Percentiles rank a stretch among this genome's conserved stretches.
Evolutionary conservation across 1,284 basidiomycete species (phyloP).

Genomic region (Pseudozyma pruni): DNA sequence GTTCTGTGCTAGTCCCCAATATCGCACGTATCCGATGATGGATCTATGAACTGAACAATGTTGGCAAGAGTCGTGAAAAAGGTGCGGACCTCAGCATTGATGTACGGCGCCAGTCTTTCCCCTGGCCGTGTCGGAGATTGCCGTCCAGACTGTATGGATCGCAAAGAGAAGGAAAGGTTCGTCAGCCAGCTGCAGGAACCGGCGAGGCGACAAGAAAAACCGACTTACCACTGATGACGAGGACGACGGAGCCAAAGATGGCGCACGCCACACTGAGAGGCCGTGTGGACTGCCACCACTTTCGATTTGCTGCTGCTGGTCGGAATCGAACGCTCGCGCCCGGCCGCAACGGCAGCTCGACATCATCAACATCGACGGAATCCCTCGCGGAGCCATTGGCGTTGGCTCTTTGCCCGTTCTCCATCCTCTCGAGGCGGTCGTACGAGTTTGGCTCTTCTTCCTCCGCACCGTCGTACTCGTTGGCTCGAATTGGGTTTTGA

Average conservation of each 20-base stretch:
- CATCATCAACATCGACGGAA: conserved; percentile 55
- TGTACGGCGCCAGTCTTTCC: conserved; percentile 51
- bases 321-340: conserved; percentile 55
- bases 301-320: conserved; percentile 48
- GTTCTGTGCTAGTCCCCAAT: no score
- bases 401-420: conserved; percentile 20
- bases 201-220: no score
- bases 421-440: conserved; percentile 38
- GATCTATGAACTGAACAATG: neutral
- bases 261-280: conserved; percentile 62
- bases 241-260: conserved; percentile 60
- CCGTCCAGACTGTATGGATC: conserved; percentile 39
- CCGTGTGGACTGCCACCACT: conserved; percentile 64
- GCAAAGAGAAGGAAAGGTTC: neutral
- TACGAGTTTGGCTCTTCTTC: conserved; percentile 34
- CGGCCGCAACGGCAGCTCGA: conserved; percentile 63
- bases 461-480: conserved; percentile 34
- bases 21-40: no score
- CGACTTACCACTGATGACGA: conserved; percentile 54
- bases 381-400: conserved; percentile 9
- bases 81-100: conserved; percentile 25
- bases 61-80: neutral
- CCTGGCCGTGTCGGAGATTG: conserved; percentile 38
- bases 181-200: conserved; percentile 5
- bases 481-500: conserved; percentile 26